Evolutionary conservation across 179 eudicot species (phyloP).

Genomic region (Silene coronaria): DNA sequence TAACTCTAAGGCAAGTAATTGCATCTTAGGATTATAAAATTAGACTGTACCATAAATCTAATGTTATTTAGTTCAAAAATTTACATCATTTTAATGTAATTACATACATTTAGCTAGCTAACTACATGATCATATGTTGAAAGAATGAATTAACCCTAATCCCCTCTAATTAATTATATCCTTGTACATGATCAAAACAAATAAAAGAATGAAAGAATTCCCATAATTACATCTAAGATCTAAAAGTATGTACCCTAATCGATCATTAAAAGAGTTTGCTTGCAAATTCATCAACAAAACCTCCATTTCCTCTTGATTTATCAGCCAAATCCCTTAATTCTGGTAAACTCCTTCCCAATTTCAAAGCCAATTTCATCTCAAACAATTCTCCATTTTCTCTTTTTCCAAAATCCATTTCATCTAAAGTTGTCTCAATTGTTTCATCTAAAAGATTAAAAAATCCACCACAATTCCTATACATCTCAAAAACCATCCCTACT

Average conservation of each 20-base stretch:
- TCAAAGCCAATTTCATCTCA: constrained; percentile 59
- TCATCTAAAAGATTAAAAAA: constrained; percentile 47
- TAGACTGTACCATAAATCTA: no score
- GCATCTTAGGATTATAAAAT: no score
- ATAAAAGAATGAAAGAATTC: constrained; percentile 21
- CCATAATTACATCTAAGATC: background rate
- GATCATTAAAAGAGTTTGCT: constrained; percentile 29
- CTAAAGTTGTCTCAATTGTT: constrained; percentile 30
- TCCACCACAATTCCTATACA: constrained; percentile 64
- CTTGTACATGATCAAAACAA: background rate
- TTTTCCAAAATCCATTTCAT: constrained; percentile 26
- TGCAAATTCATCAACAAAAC: constrained; percentile 25
- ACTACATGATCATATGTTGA: background rate
- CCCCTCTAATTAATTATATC: background rate
- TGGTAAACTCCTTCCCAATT: constrained; percentile 58
- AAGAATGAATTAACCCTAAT: constrained; percentile 12
- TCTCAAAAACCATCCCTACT: constrained; percentile 77
- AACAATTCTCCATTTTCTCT: constrained; percentile 53
- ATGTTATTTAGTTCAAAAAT: no score
- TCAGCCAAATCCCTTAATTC: constrained; percentile 49
- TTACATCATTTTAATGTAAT: no score
- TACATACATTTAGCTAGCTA: no score
- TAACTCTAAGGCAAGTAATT: no score
- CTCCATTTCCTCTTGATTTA: constrained; percentile 25
- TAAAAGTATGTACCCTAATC: background rate